phyloP scores from a whole-genome alignment of 768 basidiomycete species.

The Steccherinum ochraceum region DNA sequence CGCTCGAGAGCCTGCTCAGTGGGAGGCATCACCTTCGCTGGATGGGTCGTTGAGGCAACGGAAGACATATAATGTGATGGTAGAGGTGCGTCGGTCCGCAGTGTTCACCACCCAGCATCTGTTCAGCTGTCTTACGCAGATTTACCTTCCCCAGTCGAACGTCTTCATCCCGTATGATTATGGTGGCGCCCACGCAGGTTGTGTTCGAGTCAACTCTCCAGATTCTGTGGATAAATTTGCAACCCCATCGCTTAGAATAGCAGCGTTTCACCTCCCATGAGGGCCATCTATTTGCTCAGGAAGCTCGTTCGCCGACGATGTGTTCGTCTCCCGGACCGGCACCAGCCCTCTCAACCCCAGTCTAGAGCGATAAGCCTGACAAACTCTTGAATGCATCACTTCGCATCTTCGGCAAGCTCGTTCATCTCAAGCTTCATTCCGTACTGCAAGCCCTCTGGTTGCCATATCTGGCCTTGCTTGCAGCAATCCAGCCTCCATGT shows the following conservation, averaged over 20 bases:
- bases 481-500: no score
- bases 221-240: background rate
- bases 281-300: no score
- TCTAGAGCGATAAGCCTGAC: constrained; percentile 11
- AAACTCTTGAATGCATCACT: background rate
- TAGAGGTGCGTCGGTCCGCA: constrained; percentile 42
- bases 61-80: constrained; percentile 28
- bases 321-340: constrained; percentile 1
- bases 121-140: constrained; percentile 2
- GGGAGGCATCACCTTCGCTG: constrained; percentile 37
- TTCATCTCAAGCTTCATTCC: constrained; percentile 11
- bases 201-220: constrained; percentile 27
- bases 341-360: constrained; percentile 11
- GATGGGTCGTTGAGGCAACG: constrained; percentile 12
- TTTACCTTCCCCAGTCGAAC: constrained; percentile 33
- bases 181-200: constrained; percentile 43
- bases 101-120: background rate
- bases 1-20: constrained; percentile 44
- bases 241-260: background rate
- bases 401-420: constrained; percentile 10
- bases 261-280: constrained; percentile 2
- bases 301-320: constrained; percentile 1
- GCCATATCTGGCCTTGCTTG: no score
- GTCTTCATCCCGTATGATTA: constrained; percentile 38
- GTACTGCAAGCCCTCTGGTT: background rate